These are phyloP conservation scores for Mycogone perniciosa DNA, from an alignment of 2,329 filamentous ascomycete genomes.

Conservation along the genomic window DNA sequence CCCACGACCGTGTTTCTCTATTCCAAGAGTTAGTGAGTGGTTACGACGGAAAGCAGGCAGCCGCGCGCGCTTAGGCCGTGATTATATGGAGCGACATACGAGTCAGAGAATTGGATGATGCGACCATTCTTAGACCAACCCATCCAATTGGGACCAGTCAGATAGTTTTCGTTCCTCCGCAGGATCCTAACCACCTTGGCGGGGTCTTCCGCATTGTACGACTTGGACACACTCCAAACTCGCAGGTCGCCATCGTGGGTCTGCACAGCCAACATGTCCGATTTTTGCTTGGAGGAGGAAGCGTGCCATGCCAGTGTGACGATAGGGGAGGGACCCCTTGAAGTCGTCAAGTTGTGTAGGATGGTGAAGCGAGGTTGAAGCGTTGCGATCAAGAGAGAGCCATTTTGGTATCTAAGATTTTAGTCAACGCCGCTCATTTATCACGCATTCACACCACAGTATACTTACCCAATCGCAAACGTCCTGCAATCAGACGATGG, in stretches of 20 bases:
- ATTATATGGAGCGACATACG: conserved; percentile 51
- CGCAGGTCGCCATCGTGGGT: conserved; percentile 85
- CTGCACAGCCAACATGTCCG: conserved; percentile 94
- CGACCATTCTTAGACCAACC: conserved; percentile 97
- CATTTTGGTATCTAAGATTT: conserved; percentile 77
- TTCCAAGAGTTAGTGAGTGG: conserved; percentile 28
- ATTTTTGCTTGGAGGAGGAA: conserved; percentile 91
- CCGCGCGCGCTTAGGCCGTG: conserved; percentile 41
- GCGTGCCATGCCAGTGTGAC: conserved; percentile 90
- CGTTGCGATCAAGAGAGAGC: conserved; percentile 82
- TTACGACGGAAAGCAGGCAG: conserved; percentile 16
- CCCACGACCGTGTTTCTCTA: conserved; percentile 90
- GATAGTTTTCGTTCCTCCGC: conserved; percentile 68
- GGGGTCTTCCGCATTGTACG: conserved; percentile 60
- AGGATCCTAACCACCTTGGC: conserved; percentile 86
- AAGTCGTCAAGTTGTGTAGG: conserved; percentile 82
- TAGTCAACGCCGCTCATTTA: neutral
- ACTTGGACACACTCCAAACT: conserved; percentile 94
- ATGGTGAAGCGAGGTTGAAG: conserved; percentile 91
- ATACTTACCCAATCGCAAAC: conserved; percentile 82
- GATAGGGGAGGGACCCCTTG: conserved; percentile 77
- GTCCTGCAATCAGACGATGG: conserved; percentile 86
- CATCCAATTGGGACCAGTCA: conserved; percentile 85
- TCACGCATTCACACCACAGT: neutral
- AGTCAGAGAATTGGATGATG: conserved; percentile 85